Base-by-base conservation (phyloP, 1,139 yeast species). In the Suhomyces bokatorum region DNA sequence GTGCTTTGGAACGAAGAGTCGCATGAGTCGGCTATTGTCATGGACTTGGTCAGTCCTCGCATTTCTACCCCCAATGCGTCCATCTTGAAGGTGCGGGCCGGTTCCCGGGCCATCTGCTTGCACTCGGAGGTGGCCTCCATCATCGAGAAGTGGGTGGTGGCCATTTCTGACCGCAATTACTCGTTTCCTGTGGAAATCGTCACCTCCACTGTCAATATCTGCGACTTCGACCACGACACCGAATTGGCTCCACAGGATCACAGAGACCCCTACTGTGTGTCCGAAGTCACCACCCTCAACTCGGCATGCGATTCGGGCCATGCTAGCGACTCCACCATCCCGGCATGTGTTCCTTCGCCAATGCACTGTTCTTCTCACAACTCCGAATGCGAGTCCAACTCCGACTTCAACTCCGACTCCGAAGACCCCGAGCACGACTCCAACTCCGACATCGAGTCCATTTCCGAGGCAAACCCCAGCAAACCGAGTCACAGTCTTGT, bases 141-240 rank as follows among this genome's bases (percentile, higher is more conserved):
- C 5, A 57, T 73, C 20, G 77, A 74, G 49, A 73, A 73, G 51
- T 74, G 79, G 79, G 75, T 67, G 6, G 72, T 70, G 29, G 77
- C 73, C 1, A 54, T 69, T 8, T 67, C 74, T 3, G 79, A 74
- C 45, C 49, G 53, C 6, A 49, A 50, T 11, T 63, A 64, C 43
- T 43, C 47, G 2, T 66, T 74, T 37, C 79, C 79, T 0, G 52
- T 60, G 1, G 69, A 64, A 8, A 55, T 69, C 10, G 49, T 73
- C n/a, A 68, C 78, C 0, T 69, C 75, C 0, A 70, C 77, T 0
- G 54, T 70, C 4, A 41, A 47, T 3, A 39, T 64, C 24, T 53
- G 58, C 1, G 53, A 49, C 12, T 27, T 32, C 16, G 30, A 27
- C 2, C 11, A 5, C 20, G 13, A 29, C 12, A 14, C 2, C 2